Evolutionary conservation across 108 stramenopile species (phyloP).

Genomic region (Schizochytrium sp.): DNA sequence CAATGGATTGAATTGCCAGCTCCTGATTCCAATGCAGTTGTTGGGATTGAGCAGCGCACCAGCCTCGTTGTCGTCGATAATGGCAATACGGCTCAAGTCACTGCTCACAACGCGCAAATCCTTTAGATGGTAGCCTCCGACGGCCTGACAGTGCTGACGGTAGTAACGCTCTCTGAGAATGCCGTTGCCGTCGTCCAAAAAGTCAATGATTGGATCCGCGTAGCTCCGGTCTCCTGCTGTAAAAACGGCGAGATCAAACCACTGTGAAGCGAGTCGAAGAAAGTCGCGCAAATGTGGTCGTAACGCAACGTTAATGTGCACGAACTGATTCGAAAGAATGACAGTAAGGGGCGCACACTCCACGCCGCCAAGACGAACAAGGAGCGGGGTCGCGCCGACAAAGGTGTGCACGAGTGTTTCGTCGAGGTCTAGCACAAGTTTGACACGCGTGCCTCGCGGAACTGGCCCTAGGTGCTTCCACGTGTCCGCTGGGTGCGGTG

Average conservation of each 20-base stretch:
- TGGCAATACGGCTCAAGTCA: not conserved
- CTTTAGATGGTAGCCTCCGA: not conserved
- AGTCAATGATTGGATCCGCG: slow-evolving; percentile 7
- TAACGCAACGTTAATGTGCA: not conserved
- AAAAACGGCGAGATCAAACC: not conserved
- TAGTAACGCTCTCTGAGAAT: not conserved
- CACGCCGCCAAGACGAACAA: not conserved
- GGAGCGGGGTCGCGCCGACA: not conserved
- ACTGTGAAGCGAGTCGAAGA: not conserved
- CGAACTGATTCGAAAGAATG: not conserved
- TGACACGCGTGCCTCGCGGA: not conserved
- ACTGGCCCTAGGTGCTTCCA: not conserved
- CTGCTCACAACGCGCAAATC: not conserved
- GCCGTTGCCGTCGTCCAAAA: not conserved
- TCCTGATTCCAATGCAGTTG: not conserved
- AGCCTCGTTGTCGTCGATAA: not conserved
- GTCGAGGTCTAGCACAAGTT: not conserved
- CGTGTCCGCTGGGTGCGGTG: not conserved
- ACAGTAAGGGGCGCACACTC: not conserved
- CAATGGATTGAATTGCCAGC: not conserved
- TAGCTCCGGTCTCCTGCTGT: not conserved
- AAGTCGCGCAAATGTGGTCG: not conserved
- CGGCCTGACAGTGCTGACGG: not conserved
- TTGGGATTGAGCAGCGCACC: not conserved
- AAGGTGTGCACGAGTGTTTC: not conserved